Evolutionary conservation across 345 rosid species (phyloP).

Genomic region (Gossypium herbaceum): DNA sequence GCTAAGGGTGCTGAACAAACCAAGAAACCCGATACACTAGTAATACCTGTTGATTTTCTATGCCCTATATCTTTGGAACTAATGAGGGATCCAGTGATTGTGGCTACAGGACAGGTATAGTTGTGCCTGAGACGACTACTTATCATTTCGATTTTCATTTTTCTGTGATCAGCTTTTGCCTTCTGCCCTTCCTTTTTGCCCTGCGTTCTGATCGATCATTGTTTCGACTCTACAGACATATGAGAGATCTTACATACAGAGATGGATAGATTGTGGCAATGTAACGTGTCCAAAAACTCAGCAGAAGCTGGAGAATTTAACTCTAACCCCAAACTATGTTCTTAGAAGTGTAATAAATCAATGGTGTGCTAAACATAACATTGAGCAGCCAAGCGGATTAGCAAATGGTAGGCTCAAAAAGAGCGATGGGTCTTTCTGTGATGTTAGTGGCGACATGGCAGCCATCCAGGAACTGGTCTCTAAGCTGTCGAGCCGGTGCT

Average conservation of each 20-base stretch:
- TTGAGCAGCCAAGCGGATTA: conserved; percentile 63
- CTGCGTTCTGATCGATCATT: conserved; percentile 16
- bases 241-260: conserved; percentile 88
- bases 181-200: not conserved
- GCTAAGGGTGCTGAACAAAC: conserved; percentile 44
- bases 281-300: conserved; percentile 89
- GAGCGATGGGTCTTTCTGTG: conserved; percentile 62
- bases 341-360: conserved; percentile 75
- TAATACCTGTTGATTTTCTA: conserved; percentile 72
- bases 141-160: not conserved
- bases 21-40: conserved; percentile 48
- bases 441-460: conserved; percentile 58
- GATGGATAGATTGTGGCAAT: conserved; percentile 94
- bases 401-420: conserved; percentile 59
- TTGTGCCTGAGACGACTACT: not conserved
- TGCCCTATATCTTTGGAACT: conserved; percentile 90
- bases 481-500: conserved; percentile 53
- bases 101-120: conserved; percentile 88
- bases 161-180: conserved; percentile 3
- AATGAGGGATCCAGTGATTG: conserved; percentile 96
- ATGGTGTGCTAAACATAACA: conserved; percentile 71
- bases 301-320: conserved; percentile 76
- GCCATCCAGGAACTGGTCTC: conserved; percentile 60
- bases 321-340: conserved; percentile 85
- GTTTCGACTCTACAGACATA: conserved; percentile 63